Conservation (phyloP, 139 green algal species). For the Chlamydomonas sp. region DNA sequence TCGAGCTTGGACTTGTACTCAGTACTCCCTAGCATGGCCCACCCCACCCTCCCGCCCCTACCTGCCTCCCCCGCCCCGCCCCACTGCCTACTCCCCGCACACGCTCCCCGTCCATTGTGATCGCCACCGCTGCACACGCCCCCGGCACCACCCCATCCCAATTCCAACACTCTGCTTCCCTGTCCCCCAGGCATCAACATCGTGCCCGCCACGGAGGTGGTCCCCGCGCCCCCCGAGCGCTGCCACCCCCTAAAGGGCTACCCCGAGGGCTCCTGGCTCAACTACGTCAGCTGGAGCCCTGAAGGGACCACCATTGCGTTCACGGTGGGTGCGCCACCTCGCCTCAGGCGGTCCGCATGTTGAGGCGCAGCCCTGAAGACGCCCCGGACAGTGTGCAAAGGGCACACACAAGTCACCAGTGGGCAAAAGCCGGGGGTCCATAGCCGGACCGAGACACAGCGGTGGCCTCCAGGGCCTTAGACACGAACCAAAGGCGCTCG, state of each 20-base stretch:
- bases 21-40: too few relatives aligned
- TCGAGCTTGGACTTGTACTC: not conserved
- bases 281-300: slow-evolving; percentile 85
- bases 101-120: too few relatives aligned
- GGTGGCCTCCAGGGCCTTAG: too few relatives aligned
- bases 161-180: too few relatives aligned
- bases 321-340: slow-evolving; percentile 72
- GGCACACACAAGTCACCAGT: too few relatives aligned
- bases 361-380: not conserved
- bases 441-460: too few relatives aligned
- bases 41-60: not conserved
- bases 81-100: not conserved
- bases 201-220: slow-evolving; percentile 43
- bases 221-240: slow-evolving; percentile 44
- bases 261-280: slow-evolving; percentile 72
- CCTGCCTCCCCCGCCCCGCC: not conserved
- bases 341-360: slow-evolving; percentile 34
- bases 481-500: too few relatives aligned
- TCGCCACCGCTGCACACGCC: too few relatives aligned
- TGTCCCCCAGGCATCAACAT: slow-evolving; percentile 43
- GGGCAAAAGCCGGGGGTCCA: too few relatives aligned
- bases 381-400: too few relatives aligned
- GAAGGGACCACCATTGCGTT: slow-evolving; percentile 86
- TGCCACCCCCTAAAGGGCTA: slow-evolving; percentile 64
- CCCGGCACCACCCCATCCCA: too few relatives aligned